phyloP scores from a whole-genome alignment of 352 stramenopile species.

The Phytophthora pisi region DNA sequence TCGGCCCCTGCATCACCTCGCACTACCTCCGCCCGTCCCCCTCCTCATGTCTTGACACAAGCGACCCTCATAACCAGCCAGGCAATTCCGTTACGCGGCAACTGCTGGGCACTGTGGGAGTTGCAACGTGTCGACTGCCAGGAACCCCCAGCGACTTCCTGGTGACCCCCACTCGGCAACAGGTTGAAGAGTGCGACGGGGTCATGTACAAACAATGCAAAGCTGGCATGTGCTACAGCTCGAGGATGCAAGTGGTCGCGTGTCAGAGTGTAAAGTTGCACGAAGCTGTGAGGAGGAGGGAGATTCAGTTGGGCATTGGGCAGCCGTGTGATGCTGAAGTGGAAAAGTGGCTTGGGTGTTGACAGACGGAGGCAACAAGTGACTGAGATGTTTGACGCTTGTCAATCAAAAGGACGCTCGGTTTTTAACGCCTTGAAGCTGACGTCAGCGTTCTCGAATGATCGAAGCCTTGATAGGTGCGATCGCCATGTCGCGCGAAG shows the following conservation, averaged over 20 bases:
- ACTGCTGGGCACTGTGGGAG: conserved; percentile 5
- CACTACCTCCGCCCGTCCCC: conserved; percentile 8
- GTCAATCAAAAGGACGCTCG: not conserved
- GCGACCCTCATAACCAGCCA: not conserved
- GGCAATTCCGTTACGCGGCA: conserved; percentile 8
- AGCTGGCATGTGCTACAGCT: conserved; percentile 24
- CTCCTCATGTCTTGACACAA: conserved; percentile 7
- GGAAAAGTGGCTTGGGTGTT: conserved; percentile 40
- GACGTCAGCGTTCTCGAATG: conserved; percentile 8
- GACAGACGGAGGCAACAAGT: not conserved
- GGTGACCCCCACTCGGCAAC: not conserved
- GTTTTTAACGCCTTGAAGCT: conserved; percentile 15
- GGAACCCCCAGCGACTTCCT: not conserved
- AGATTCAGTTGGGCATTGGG: conserved; percentile 30
- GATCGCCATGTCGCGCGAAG: conserved; percentile 1
- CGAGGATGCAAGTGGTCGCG: conserved; percentile 27
- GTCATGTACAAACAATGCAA: conserved; percentile 29
- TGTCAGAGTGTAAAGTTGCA: conserved; percentile 17
- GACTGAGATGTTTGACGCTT: not conserved
- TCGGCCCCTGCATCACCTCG: conserved; percentile 11
- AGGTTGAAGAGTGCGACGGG: conserved; percentile 26
- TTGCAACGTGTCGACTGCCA: conserved; percentile 1
- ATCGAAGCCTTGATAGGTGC: not conserved
- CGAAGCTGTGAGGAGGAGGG: conserved; percentile 22
- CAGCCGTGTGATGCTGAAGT: conserved; percentile 18